Base-by-base conservation (phyloP, 1,284 basidiomycete species). In the Cryptococcus jaspeensis region DNA sequence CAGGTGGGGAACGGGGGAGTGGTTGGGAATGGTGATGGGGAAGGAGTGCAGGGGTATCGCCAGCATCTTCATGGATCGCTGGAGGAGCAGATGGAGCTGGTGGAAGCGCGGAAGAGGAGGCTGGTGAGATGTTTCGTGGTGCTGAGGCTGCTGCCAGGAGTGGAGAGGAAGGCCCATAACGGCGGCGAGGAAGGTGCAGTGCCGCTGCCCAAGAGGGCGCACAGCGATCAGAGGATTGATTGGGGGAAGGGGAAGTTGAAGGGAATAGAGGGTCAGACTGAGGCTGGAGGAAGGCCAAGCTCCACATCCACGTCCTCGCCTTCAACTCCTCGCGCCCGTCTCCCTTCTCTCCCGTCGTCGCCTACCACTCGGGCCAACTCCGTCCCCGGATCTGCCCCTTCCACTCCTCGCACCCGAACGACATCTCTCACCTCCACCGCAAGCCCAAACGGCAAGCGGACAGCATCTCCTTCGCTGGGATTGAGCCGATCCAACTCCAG, bases 121-220 rank as follows among this genome's bases (percentile, higher is more conserved):
- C 54, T 72, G 4, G 67, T 65, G 15, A 58, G 65, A 44, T 71
- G 70, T 48, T 75, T 75, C 46, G 52, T 75, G 11, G 60, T 63
- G 6, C 47, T 75, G 15, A 61, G 59, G 25, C 23, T 72, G 2
- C 64, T 61, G 25, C 13, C 16, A 12, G 22, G 11, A 6, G 5
- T 16, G 2, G 28, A 16, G 38, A 8, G 20, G 13, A 32, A 49
- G n/a, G 16, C 23, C 13, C 38, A 48, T 0, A 42, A n/a, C 4
- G 39, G 25, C 8, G 28, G 22, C 15, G 42, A 46, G 1, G 53
- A 55, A 38, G 50, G 50, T 12, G 22, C 4, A 3, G 40, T 52
- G 15, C 50, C 23, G 5, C 18, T 23, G 18, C 43, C 45, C 1
- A 50, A 45, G 40, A 41, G 56, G 25, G 41, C 50, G 13, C 48